A percentile compares a stretch with the other conserved stretches of the same genome.
Evolutionary conservation across 257 asterid species (phyloP).

Genomic region (Ajuga chamaepitys): DNA sequence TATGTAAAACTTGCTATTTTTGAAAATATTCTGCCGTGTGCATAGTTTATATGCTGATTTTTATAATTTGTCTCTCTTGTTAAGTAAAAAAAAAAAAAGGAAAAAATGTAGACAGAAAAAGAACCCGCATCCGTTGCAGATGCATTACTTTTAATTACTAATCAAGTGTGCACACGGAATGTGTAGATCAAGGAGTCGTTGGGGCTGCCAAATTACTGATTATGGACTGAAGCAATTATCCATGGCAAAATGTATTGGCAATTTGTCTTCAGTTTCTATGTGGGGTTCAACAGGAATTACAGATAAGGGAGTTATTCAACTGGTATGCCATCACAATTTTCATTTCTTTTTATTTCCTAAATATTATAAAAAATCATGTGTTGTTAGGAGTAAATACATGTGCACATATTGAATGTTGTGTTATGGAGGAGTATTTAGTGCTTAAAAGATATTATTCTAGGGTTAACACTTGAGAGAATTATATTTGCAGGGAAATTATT

Average conservation of each 20-base stretch:
- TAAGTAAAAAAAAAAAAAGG: background rate
- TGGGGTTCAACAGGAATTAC: constrained; percentile 83
- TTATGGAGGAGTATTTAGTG: background rate
- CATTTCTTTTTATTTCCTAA: background rate
- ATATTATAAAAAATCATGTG: background rate
- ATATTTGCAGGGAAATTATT: background rate
- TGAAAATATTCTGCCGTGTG: too few relatives aligned
- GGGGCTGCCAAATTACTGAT: constrained; percentile 95
- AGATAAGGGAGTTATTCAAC: constrained; percentile 58
- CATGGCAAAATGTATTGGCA: constrained; percentile 62
- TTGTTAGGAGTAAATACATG: background rate
- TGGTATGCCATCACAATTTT: constrained; percentile 37
- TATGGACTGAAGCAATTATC: constrained; percentile 63
- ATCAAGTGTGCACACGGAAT: background rate
- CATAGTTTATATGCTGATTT: too few relatives aligned
- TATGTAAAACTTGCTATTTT: too few relatives aligned
- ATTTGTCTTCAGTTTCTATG: constrained; percentile 65
- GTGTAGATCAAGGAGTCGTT: constrained; percentile 80
- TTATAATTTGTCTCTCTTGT: background rate
- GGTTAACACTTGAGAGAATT: background rate
- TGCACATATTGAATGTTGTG: background rate
- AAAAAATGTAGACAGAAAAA: background rate
- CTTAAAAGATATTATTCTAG: background rate
- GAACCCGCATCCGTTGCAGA: background rate
- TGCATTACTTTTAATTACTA: background rate